Evolutionary conservation across 495 filamentous ascomycete species (phyloP), one percentile per base, ranked within the genome.

Genomic region (Physcia stellaris): DNA sequence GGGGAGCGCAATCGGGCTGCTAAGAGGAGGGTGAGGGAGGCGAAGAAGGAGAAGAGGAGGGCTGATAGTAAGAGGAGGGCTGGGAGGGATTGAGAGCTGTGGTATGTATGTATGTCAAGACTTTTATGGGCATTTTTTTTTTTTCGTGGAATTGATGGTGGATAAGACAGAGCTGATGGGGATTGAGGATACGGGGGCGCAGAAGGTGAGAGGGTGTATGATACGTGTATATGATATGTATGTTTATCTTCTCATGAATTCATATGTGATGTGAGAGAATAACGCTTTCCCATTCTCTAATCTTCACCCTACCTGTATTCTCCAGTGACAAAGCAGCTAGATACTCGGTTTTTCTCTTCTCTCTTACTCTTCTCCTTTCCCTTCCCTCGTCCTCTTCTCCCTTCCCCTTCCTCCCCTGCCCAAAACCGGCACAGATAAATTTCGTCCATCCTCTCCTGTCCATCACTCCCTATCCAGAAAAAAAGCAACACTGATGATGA

Each of bases 1-100:
- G 86, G 88, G 2, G 84, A 94, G 30, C 75, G 80, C 37, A 96
- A 94, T 54, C 67, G 86, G 18, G 80, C 79, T 3, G 96, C 88
- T 88, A 94, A 88, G 63, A 81, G 77, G 58, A 57, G 83, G 47
- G 72, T 83, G 41, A 78, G 87, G 52, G 71, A 86, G 47, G 80
- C 70, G 30, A 68, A 75, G 28, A 98, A 98, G 67, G 77, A 82
- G 57, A 84, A 83, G 63, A 67, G 87, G 48, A 70, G 80, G 49
- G 86, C 93, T 46, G 93, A 90, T 49, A 73, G 26, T 28, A 28
- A 28, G 13, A 28, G 26, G n/a, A n/a, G n/a, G n/a, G n/a, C n/a
- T n/a, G n/a, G n/a, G n/a, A n/a, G n/a, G n/a, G n/a, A n/a, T n/a
- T n/a, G n/a, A n/a, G n/a, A n/a, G n/a, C n/a, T n/a, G n/a, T n/a